phyloP scores from a whole-genome alignment of 805 yeast species.

The Wickerhamomyces xylosicus region DNA sequence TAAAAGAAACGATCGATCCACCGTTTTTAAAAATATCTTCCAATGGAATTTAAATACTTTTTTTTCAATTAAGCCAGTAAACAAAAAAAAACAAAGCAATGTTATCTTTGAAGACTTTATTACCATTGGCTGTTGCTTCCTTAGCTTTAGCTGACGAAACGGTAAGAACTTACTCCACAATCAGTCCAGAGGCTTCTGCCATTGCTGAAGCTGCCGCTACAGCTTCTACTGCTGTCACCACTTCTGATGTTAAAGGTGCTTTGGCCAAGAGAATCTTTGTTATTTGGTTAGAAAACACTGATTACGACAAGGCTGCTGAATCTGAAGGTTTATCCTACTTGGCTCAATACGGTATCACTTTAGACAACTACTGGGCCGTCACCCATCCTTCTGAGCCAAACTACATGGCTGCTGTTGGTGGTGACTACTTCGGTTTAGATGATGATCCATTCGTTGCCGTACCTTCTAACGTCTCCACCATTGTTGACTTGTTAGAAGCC shows the following conservation, averaged over 20 bases:
- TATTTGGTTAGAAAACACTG: slow-evolving; percentile 44
- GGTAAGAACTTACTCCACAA: slow-evolving; percentile 7
- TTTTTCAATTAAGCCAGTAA: too few relatives aligned
- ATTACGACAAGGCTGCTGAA: slow-evolving; percentile 38
- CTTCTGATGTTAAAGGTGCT: slow-evolving; percentile 29
- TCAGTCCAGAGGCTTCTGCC: slow-evolving; percentile 3
- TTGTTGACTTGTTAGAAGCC: slow-evolving; percentile 33
- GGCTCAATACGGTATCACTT: slow-evolving; percentile 32
- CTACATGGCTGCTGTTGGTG: slow-evolving; percentile 31
- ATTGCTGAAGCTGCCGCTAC: slow-evolving; percentile 8
- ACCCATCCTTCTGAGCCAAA: slow-evolving; percentile 48
- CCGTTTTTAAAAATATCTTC: too few relatives aligned
- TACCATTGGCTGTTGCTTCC: neutral
- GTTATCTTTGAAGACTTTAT: neutral
- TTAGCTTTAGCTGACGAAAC: neutral
- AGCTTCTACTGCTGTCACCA: slow-evolving; percentile 14
- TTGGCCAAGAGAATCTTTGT: slow-evolving; percentile 29
- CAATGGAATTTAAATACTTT: too few relatives aligned
- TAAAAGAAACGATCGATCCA: too few relatives aligned
- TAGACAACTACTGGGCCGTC: slow-evolving; percentile 41
- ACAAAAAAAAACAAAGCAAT: too few relatives aligned
- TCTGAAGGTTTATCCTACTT: slow-evolving; percentile 32
- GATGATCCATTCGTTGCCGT: slow-evolving; percentile 33
- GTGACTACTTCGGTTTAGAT: slow-evolving; percentile 39
- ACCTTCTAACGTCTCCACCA: slow-evolving; percentile 35